Base-by-base conservation (phyloP, 2,329 filamentous ascomycete species). In the Myrmaecium sp. region DNA sequence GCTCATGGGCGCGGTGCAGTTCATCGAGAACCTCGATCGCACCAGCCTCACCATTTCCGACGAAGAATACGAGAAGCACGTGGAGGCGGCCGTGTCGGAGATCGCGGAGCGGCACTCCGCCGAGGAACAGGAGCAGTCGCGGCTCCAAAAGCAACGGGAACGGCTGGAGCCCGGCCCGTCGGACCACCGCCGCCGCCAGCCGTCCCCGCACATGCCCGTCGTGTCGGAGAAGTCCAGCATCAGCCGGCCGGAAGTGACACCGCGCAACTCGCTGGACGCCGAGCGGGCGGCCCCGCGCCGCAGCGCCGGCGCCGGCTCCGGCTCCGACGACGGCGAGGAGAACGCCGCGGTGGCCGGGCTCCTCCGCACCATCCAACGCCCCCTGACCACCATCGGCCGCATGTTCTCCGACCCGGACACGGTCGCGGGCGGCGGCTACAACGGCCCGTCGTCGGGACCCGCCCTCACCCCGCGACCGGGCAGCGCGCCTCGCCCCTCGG, bases 1-100 rank as follows among this genome's bases (percentile, higher is more conserved):
- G 5, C 57, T 98, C 39, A 80, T 86, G 74, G 89, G 89, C 28
- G 89, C 83, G 20, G 76, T 98, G 26, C 83, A 93, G 42, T 98
- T 98, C 49, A 80, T 98, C 39, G 89, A 98, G 56, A 91, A 81
- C 33, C 74, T 98, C 52, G 89, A 98, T 51, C 75, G 84, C 23
- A 95, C 89, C 2, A 86, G 77, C 14, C 58, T 98, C 5, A 95
- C 89, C 1, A 89, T 98, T 27, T 76, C 76, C 2, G 84, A 98
- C 43, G 82, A 89, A 30, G 89, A 95, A 19, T 98, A 98, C 43
- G 89, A 98, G 48, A 70, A 69, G 44, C 84, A 93, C 38, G 91
- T 98, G n/a, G 89, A 98, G 55, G 78, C 78, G 4, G 84, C 89
- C 5, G 91, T 98, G 3, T 93, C 82, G 5, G 81, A 80, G 21